phyloP scores from a whole-genome alignment of 2,329 filamentous ascomycete species.

The Phaeosphaeria sp. region DNA sequence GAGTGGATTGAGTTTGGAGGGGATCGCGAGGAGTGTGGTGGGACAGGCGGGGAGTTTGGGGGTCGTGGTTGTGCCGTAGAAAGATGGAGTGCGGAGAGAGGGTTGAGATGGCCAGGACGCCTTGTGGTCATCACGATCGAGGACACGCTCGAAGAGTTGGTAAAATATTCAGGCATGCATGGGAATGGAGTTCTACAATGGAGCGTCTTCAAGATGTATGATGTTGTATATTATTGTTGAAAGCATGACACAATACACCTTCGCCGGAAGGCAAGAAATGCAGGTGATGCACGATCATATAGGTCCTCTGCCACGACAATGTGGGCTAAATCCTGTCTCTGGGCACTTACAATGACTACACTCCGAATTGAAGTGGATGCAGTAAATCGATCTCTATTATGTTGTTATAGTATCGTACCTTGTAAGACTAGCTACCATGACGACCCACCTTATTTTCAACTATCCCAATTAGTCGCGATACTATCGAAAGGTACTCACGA shows the following conservation, averaged over 20 bases:
- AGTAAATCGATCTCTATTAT: neutral
- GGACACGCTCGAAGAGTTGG: neutral
- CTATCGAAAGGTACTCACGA: conserved; percentile 12
- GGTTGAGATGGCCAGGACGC: neutral
- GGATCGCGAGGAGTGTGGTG: conserved; percentile 75
- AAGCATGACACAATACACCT: neutral
- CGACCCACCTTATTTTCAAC: neutral
- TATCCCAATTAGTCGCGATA: neutral
- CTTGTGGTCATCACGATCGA: neutral
- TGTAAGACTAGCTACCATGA: neutral
- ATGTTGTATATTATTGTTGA: neutral
- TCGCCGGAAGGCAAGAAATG: no score
- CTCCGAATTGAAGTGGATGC: neutral
- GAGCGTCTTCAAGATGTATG: neutral
- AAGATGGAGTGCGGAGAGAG: no score
- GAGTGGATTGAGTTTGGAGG: conserved; percentile 80
- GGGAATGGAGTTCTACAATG: neutral
- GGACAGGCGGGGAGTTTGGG: conserved; percentile 60
- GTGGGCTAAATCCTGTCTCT: no score
- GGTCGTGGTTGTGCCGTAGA: conserved; percentile 56
- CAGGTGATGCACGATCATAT: no score
- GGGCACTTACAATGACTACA: neutral
- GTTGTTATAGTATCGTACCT: neutral
- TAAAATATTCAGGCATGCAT: neutral
- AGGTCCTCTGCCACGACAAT: neutral